These are phyloP conservation scores for Pseudogymnoascus sp. DNA, from an alignment of 2,329 filamentous ascomycete genomes.

Conservation along the genomic window DNA sequence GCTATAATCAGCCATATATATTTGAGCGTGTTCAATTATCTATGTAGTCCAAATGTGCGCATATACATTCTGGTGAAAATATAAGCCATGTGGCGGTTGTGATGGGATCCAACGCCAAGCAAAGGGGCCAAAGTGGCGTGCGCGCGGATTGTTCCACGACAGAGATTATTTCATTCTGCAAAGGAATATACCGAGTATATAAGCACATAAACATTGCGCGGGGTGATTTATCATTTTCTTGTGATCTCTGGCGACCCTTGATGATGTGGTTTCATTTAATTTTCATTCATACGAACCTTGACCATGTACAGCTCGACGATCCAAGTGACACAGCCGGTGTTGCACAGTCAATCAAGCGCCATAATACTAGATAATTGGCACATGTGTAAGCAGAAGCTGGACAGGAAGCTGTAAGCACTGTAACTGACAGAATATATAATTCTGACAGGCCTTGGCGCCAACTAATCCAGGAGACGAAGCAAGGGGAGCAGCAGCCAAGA, in stretches of 20 bases:
- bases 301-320: not conserved
- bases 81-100: not conserved
- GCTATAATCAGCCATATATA: not conserved
- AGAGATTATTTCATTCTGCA: not conserved
- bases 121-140: not conserved
- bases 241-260: too few species aligned
- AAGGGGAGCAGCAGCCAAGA: not conserved
- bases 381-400: not conserved
- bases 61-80: not conserved
- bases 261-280: not conserved
- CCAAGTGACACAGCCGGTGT: not conserved
- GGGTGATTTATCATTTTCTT: not conserved
- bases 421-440: not conserved
- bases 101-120: not conserved
- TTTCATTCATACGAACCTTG: not conserved
- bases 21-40: not conserved
- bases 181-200: not conserved
- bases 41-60: not conserved
- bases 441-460: not conserved
- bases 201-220: not conserved
- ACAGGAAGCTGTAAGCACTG: not conserved
- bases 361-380: too few species aligned
- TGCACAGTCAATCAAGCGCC: too few species aligned
- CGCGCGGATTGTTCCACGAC: too few species aligned
- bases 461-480: not conserved